These are phyloP conservation scores for Neopestalotiopsis sp. DNA, from an alignment of 2,329 filamentous ascomycete genomes.

Conservation along the genomic window DNA sequence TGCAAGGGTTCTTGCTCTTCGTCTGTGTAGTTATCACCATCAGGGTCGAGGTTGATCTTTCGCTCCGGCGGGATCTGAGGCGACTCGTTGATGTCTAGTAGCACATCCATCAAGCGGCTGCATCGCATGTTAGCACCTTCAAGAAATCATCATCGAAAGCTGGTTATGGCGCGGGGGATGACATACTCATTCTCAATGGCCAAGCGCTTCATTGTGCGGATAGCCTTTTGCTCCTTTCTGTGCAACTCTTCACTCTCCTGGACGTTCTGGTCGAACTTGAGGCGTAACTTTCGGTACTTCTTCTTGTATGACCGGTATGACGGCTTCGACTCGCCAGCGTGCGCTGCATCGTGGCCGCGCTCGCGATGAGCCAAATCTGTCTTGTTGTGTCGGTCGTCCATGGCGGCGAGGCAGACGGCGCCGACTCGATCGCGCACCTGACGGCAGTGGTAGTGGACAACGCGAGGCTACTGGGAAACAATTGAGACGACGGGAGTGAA, in stretches of 20 bases:
- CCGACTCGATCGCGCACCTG: not conserved
- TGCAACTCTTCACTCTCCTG: conserved; percentile 83
- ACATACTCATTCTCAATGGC: conserved; percentile 91
- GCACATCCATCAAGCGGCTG: conserved; percentile 85
- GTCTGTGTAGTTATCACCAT: conserved; percentile 44
- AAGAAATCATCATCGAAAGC: conserved; percentile 20
- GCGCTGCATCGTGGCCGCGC: conserved; percentile 36
- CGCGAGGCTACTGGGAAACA: not conserved
- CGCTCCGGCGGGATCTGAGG: conserved; percentile 76
- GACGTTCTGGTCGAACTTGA: conserved; percentile 78
- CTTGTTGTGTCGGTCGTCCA: conserved; percentile 34
- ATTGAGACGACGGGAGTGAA: not conserved
- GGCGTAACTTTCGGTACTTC: conserved; percentile 93
- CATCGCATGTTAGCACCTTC: conserved; percentile 16
- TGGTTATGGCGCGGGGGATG: not conserved
- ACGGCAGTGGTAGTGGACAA: not conserved
- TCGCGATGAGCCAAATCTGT: conserved; percentile 37
- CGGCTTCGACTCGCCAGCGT: conserved; percentile 49
- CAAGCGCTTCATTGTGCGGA: conserved; percentile 80
- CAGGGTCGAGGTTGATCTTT: conserved; percentile 71
- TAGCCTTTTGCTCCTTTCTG: conserved; percentile 79
- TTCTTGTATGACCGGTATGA: conserved; percentile 79
- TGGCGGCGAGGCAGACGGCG: conserved; percentile 17
- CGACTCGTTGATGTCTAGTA: conserved; percentile 87
- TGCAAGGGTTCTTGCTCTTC: conserved; percentile 43